Evolutionary conservation across 805 yeast species (phyloP), one percentile per base, ranked within the genome.

Genomic region (Jamesozyma rosinii): DNA sequence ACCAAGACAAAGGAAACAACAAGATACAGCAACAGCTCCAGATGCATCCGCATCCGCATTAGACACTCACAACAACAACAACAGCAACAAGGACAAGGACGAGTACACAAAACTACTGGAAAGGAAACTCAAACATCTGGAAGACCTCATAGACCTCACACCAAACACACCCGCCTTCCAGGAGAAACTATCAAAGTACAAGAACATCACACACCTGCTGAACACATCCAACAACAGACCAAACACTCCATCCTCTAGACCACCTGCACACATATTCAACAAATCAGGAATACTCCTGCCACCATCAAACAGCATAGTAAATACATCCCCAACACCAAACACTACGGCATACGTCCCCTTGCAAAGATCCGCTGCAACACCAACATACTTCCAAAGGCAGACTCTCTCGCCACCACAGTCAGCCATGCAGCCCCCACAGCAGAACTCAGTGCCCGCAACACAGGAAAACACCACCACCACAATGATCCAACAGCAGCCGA

Each of bases 51-150:
- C 14, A 5, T 11, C 6, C 5, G 5, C 33, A 13, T 11, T 11
- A 5, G n/a, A 11, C 5, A 30, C 10, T 6, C 33, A 30, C 17
- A 11, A 13, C n/a, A 11, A 13, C n/a, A 30, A 30, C n/a, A 30
- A 30, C 33, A 5, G 5, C 17, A 13, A 15, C 29, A 24, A 6
- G 11, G 18, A 33, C 18, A 33, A 76, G 52, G 78, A 76, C 50
- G 81, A 76, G 30, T 79, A 79, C 52, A 78, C 83, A 0, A 44
- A 66, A 14, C 67, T 76, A 55, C 54, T 79, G 44, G 85, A 79
- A 50, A 72, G 71, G 44, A 74, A 74, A 52, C 68, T 79, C 30
- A 68, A 68, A 42, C 71, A 67, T 42, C 53, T 79, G 37, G 83
- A 79, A 49, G 69, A 66, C 35, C 45, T 74, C 24, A 52, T 76